These are phyloP conservation scores for Eleusine coracana DNA, from an alignment of 176 grass and related monocot species.

Conservation along the genomic window DNA sequence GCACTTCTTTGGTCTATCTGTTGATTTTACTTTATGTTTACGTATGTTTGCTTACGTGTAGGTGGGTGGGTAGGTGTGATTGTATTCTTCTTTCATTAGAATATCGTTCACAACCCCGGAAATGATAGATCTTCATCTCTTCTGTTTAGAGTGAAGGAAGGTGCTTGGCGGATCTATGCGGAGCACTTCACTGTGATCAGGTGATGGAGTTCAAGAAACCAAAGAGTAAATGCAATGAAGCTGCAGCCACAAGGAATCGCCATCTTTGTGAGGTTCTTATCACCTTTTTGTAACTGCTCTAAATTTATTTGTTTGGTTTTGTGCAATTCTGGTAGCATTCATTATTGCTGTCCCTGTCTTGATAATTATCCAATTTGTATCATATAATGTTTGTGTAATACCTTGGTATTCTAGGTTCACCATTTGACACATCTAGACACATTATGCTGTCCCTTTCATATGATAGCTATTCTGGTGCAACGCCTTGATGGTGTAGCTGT, in stretches of 20 bases:
- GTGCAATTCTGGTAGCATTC: conserved; percentile 16
- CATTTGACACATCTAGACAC: background rate
- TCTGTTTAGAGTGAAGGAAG: conserved; percentile 69
- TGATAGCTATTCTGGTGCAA: background rate
- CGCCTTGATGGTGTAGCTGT: background rate
- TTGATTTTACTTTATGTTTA: conserved; percentile 5
- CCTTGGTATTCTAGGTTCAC: background rate
- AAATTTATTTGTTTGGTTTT: conserved; percentile 21
- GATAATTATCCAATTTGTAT: conserved; percentile 7
- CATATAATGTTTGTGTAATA: background rate
- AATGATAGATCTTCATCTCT: conserved; percentile 35
- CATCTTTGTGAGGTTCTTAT: conserved; percentile 97
- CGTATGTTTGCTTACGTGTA: background rate
- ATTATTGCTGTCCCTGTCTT: background rate
- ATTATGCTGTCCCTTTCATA: background rate
- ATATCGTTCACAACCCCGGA: background rate
- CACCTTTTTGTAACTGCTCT: conserved; percentile 21
- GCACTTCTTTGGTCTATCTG: conserved; percentile 35
- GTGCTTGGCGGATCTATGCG: conserved; percentile 91
- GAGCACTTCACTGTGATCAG: conserved; percentile 87
- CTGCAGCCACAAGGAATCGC: conserved; percentile 78
- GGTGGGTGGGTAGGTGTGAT: background rate
- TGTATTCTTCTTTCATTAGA: conserved; percentile 30
- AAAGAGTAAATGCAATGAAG: conserved; percentile 94
- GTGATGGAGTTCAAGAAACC: conserved; percentile 76